Percentiles rank a stretch among this genome's conserved stretches.
phyloP scores from a whole-genome alignment of 164 flowering plant species.

The Berberis vulgaris region DNA sequence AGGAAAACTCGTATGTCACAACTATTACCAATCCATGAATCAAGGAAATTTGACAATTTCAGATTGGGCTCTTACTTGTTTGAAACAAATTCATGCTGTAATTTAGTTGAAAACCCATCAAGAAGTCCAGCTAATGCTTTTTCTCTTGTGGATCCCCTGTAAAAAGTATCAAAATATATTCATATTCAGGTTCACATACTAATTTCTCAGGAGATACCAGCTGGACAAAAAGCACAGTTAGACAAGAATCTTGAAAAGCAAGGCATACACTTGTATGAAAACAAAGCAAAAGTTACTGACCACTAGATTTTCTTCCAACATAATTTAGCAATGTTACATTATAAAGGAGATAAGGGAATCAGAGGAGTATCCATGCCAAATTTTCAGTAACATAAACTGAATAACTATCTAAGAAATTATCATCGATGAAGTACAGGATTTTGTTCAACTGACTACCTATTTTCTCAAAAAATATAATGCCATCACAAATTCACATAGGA shows the following conservation, averaged over 20 bases:
- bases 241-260: neutral
- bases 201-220: neutral
- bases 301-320: no score
- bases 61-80: constrained; percentile 50
- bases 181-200: neutral
- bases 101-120: constrained; percentile 44
- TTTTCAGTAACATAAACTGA: no score
- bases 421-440: no score
- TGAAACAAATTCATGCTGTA: constrained; percentile 69
- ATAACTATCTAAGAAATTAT: no score
- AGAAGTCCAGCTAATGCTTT: constrained; percentile 52
- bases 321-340: no score
- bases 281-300: no score
- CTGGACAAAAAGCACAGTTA: neutral
- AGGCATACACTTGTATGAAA: no score
- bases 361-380: no score
- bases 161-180: neutral
- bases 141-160: constrained; percentile 61
- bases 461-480: no score
- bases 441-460: no score
- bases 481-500: no score
- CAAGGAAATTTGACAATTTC: neutral
- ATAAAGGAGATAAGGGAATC: no score
- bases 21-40: neutral
- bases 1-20: neutral